These are phyloP conservation scores for Brachypodium distachyon DNA, from an alignment of 202 grass and related monocot genomes.

Conservation along the genomic window DNA sequence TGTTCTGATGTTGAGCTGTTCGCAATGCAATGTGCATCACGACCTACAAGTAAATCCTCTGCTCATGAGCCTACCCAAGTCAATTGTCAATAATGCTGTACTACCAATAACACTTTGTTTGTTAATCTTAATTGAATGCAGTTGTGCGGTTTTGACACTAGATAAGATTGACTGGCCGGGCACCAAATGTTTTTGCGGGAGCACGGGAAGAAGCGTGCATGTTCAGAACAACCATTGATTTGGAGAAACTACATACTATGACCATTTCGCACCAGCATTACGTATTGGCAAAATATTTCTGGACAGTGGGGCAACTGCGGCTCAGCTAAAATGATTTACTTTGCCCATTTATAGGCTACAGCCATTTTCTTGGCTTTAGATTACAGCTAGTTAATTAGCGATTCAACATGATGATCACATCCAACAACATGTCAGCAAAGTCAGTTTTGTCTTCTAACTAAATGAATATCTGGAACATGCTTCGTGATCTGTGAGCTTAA, in stretches of 20 bases:
- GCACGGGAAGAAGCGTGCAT: conserved; percentile 53
- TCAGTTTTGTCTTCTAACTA: too few relatives aligned
- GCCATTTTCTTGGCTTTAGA: too few relatives aligned
- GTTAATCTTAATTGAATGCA: conserved; percentile 20
- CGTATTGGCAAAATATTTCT: neutral
- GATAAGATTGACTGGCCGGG: conserved; percentile 62
- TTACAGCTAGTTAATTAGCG: too few relatives aligned
- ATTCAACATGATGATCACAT: too few relatives aligned
- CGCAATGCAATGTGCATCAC: neutral
- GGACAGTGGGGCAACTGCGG: too few relatives aligned
- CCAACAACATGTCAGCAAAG: too few relatives aligned
- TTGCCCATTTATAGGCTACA: too few relatives aligned
- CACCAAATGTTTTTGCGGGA: conserved; percentile 36
- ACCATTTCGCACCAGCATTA: neutral
- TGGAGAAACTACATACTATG: conserved; percentile 64
- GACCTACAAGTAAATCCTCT: neutral
- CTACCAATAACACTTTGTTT: neutral
- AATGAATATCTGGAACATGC: too few relatives aligned
- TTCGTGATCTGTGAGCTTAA: too few relatives aligned
- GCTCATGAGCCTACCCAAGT: neutral
- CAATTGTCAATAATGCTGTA: neutral
- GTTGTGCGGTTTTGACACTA: conserved; percentile 72
- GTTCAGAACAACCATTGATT: conserved; percentile 52
- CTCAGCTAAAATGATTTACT: too few relatives aligned
- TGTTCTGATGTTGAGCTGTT: conserved; percentile 15